Evolutionary conservation across 2,329 filamentous ascomycete species (phyloP).

Genomic region (Colletotrichum navitas): DNA sequence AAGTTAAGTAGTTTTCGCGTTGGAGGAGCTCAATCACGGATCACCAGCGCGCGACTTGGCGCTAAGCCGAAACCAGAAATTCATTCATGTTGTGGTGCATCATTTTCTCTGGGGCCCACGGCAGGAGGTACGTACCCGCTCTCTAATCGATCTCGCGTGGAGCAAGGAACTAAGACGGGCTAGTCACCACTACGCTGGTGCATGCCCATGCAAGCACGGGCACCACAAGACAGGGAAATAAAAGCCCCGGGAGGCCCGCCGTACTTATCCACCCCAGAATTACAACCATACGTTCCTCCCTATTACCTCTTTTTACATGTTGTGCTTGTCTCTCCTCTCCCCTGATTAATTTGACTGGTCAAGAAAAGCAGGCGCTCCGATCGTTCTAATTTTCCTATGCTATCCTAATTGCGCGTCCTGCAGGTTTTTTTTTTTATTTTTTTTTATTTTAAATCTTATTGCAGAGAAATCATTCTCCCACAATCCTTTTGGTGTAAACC

Average conservation of each 20-base stretch:
- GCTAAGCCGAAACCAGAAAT: conserved; percentile 48
- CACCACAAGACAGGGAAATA: conserved; percentile 28
- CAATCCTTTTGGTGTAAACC: too few species aligned
- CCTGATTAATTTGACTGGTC: conserved; percentile 9
- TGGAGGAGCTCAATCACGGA: conserved; percentile 60
- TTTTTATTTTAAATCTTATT: background rate
- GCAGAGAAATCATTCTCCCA: too few species aligned
- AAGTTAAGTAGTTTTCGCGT: conserved; percentile 70
- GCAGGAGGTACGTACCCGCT: conserved; percentile 29
- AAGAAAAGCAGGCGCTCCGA: background rate
- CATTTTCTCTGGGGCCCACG: conserved; percentile 29
- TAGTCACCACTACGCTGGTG: background rate
- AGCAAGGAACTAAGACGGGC: background rate
- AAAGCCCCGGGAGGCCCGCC: conserved; percentile 24
- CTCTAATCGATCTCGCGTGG: background rate
- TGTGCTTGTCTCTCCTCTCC: background rate
- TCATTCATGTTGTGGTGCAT: conserved; percentile 38
- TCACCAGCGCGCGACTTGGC: conserved; percentile 56
- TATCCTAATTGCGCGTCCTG: background rate
- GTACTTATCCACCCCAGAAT: background rate
- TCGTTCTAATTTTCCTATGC: background rate
- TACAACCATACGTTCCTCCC: background rate
- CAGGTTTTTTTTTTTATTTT: background rate
- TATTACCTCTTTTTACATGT: background rate
- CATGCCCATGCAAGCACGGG: conserved; percentile 2